Conservation (phyloP, 2,329 filamentous ascomycete species). For the Fusarium sp. region DNA sequence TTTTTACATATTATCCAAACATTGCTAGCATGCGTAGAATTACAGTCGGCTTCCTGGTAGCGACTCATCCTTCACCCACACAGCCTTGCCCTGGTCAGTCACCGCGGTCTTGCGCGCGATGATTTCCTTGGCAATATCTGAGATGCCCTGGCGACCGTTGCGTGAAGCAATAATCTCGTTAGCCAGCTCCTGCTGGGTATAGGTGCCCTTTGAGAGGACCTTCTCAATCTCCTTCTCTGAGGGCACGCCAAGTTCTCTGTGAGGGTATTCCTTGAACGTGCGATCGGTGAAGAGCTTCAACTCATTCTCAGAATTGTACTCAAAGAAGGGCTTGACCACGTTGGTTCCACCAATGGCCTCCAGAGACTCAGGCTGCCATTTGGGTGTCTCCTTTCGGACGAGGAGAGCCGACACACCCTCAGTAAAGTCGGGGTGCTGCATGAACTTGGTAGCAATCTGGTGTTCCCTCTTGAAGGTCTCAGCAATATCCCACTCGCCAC, state of each 20-base stretch:
- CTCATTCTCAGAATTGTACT: slow-evolving; percentile 57
- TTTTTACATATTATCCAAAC: slow-evolving; percentile 46
- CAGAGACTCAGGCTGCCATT: slow-evolving; percentile 82
- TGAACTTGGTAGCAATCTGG: slow-evolving; percentile 86
- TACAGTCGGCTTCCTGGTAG: slow-evolving; percentile 52
- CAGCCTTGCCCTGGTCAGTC: slow-evolving; percentile 58
- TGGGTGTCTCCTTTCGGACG: slow-evolving; percentile 75
- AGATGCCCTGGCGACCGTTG: slow-evolving; percentile 76
- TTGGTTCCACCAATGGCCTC: slow-evolving; percentile 70
- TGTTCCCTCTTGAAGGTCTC: slow-evolving; percentile 90
- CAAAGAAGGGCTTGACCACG: slow-evolving; percentile 78
- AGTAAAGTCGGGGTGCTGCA: slow-evolving; percentile 90
- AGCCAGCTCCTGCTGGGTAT: slow-evolving; percentile 69
- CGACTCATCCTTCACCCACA: slow-evolving; percentile 53
- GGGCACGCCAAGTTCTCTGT: slow-evolving; percentile 77
- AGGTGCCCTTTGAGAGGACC: slow-evolving; percentile 56
- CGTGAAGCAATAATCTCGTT: slow-evolving; percentile 70
- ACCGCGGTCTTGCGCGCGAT: slow-evolving; percentile 70
- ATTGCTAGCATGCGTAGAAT: slow-evolving; percentile 25
- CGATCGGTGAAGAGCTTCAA: slow-evolving; percentile 72
- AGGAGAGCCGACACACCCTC: slow-evolving; percentile 90
- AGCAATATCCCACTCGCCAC: slow-evolving; percentile 80
- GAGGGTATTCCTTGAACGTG: slow-evolving; percentile 81
- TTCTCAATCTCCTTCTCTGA: slow-evolving; percentile 71
- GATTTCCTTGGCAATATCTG: slow-evolving; percentile 76